phyloP scores from a whole-genome alignment of 1,284 basidiomycete genomes.

The Microbotryum lychnidis-dioicae region DNA sequence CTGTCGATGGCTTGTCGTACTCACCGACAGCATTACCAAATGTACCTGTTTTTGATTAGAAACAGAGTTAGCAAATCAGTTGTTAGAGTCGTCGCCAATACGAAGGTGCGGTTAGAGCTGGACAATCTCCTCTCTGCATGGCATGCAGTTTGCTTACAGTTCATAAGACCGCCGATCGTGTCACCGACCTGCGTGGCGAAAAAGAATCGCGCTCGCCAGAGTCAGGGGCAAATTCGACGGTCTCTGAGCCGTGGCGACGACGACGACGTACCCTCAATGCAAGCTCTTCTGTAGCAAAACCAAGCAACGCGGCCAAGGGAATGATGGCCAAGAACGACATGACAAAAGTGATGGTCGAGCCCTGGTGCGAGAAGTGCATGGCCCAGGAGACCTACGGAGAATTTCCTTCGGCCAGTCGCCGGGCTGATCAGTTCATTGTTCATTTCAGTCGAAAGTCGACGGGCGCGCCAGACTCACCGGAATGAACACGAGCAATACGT shows the following conservation, averaged over 20 bases:
- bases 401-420: too few species aligned
- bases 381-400: constrained; percentile 53
- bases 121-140: too few species aligned
- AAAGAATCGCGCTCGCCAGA: too few species aligned
- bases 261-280: constrained; percentile 22
- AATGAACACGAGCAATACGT: constrained; percentile 48
- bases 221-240: too few species aligned
- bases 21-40: constrained; percentile 44
- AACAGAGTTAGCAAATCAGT: too few species aligned
- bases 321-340: constrained; percentile 47
- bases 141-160: constrained; percentile 37
- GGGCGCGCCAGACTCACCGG: constrained; percentile 37
- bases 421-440: neutral
- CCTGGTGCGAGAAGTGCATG: constrained; percentile 47
- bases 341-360: constrained; percentile 58
- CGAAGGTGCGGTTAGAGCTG: too few species aligned
- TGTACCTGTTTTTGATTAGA: too few species aligned
- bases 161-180: constrained; percentile 55
- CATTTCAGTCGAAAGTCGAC: neutral
- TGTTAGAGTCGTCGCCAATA: too few species aligned
- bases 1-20: too few species aligned
- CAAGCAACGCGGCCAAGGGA: constrained; percentile 29
- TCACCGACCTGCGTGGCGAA: constrained; percentile 20
- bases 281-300: constrained; percentile 36
- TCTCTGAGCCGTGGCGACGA: too few species aligned